Conservation (phyloP, 345 rosid species). For the Populus deltoides region DNA sequence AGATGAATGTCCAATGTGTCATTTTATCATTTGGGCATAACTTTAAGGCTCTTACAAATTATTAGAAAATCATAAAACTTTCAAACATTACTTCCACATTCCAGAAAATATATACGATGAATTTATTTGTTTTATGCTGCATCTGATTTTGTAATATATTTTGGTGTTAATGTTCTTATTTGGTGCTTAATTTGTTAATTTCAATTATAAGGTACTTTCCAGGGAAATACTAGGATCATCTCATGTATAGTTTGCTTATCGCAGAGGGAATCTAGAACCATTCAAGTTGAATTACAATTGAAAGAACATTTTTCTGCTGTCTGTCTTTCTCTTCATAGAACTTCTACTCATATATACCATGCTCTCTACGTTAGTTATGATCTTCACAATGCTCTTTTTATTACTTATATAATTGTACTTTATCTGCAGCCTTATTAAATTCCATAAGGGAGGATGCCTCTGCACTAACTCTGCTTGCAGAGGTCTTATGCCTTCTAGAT, state of each 20-base stretch:
- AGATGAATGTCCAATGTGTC: too few relatives aligned
- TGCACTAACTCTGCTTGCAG: conserved; percentile 80
- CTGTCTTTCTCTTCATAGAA: neutral
- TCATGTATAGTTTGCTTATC: neutral
- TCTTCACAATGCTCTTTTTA: neutral
- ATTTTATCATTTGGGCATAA: too few relatives aligned
- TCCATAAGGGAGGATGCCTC: conserved; percentile 73
- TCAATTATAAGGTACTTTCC: neutral
- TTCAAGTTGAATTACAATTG: neutral
- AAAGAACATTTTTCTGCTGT: neutral
- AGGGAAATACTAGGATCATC: neutral
- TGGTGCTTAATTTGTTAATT: neutral
- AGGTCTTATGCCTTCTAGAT: conserved; percentile 88
- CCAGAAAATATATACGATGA: neutral
- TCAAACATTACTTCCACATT: neutral
- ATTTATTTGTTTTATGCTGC: neutral
- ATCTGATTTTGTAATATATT: neutral
- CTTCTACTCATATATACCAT: neutral
- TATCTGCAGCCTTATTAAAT: conserved; percentile 70
- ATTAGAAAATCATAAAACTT: neutral
- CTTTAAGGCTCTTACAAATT: neutral
- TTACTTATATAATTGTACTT: conserved; percentile 14
- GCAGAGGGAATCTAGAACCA: neutral
- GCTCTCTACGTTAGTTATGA: neutral
- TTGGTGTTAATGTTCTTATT: neutral